These are phyloP conservation scores for Diplosphaera chodatii DNA, from an alignment of 139 green algal species.

Conservation along the genomic window DNA sequence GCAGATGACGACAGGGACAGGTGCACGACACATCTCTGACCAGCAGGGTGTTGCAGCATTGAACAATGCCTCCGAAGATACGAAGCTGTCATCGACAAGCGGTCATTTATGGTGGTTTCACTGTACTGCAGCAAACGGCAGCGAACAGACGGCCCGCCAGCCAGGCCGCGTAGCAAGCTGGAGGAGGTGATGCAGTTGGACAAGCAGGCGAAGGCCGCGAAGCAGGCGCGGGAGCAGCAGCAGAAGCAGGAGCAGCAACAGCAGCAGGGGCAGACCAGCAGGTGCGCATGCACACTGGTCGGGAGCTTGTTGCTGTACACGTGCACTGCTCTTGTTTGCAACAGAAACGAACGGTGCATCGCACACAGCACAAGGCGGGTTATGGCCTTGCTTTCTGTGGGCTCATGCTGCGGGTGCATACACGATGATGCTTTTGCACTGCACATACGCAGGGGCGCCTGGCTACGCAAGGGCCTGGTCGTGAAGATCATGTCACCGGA, in stretches of 20 bases:
- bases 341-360: no score
- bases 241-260: conserved; percentile 10
- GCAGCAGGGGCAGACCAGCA: neutral
- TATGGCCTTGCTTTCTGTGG: no score
- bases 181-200: conserved; percentile 72
- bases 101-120: neutral
- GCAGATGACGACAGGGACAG: conserved; percentile 5
- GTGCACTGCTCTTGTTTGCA: no score
- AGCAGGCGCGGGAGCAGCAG: conserved; percentile 21
- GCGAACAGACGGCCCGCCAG: neutral
- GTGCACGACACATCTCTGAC: neutral
- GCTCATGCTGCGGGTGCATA: no score
- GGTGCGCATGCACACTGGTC: neutral
- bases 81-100: no score
- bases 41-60: no score
- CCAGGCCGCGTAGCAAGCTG: conserved; percentile 51
- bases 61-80: no score
- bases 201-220: conserved; percentile 15
- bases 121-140: neutral
- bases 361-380: no score
- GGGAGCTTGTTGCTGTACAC: no score
- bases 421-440: no score
- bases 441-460: conserved; percentile 32
- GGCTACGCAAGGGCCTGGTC: conserved; percentile 75
- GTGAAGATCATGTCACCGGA: conserved; percentile 85